Percentiles rank a stretch among this genome's conserved stretches.
These are phyloP conservation scores for Starmerella vaccinii DNA, from an alignment of 805 yeast genomes.

Conservation along the genomic window DNA sequence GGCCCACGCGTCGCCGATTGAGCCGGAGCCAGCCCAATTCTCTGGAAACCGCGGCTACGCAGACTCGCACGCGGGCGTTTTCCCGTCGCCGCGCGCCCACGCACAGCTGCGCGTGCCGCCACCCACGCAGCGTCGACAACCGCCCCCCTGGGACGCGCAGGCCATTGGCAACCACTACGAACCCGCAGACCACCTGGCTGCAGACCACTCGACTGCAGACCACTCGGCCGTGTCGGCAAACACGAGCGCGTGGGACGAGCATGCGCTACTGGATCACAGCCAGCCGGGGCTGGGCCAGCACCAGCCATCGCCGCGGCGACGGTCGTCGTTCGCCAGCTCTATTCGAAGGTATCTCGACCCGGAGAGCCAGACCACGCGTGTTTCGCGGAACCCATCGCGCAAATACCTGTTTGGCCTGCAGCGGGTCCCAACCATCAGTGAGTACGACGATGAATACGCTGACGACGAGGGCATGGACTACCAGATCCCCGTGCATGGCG, in stretches of 20 bases:
- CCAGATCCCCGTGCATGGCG: slow-evolving; percentile 33
- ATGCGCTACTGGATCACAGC: neutral
- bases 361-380: slow-evolving; percentile 10
- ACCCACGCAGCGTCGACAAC: neutral
- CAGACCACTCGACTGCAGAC: neutral
- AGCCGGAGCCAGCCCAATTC: slow-evolving; percentile 4
- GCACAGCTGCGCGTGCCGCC: neutral
- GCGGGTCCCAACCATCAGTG: slow-evolving; percentile 12
- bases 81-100: neutral
- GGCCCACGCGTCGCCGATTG: neutral
- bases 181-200: neutral
- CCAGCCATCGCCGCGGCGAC: slow-evolving; percentile 5
- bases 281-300: neutral
- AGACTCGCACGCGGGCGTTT: neutral
- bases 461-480: slow-evolving; percentile 24
- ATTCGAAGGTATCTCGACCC: slow-evolving; percentile 13
- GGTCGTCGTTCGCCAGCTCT: slow-evolving; percentile 14
- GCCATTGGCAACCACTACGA: slow-evolving; percentile 1
- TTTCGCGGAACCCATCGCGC: slow-evolving; percentile 9
- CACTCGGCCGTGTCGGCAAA: slow-evolving; percentile 3
- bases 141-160: slow-evolving; percentile 18
- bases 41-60: neutral
- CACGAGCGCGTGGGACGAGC: neutral
- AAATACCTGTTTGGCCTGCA: slow-evolving; percentile 15
- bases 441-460: slow-evolving; percentile 22